Evolutionary conservation across 108 stramenopile species (phyloP), one percentile per base, ranked within the genome.

Genomic region (Nitzschia putrida): DNA sequence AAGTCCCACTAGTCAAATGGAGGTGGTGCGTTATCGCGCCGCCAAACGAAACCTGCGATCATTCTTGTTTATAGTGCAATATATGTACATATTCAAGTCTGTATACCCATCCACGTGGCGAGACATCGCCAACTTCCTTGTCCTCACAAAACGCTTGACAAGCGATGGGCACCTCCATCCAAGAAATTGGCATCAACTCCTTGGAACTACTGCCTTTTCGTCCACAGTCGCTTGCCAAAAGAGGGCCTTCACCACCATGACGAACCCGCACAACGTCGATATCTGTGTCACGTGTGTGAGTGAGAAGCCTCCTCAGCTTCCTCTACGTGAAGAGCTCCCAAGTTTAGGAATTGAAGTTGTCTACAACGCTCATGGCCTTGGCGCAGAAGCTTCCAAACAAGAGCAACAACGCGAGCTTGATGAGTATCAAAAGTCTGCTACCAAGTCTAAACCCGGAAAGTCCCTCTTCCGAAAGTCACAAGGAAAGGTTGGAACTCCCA

Each of bases 271-370:
- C 68, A 69, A 83, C 52, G 85, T 87, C 12, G 83, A 87, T 49
- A 77, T 87, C 41, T 87, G 83, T 59, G 69, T 78, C 12, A 87
- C 85, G 6, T 80, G 78, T 59, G 52, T 87, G 16, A 61, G 72
- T 21, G 71, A 76, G 44, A 87, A 79, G 51, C 78, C 85, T 0
- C 85, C 85, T 12, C 63, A 75, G 53, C 55, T 83, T 57, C 85
- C 85, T 25, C 67, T 87, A 45, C 77, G 85, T 26, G 85, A 87
- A 56, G 85, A 87, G 50, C 55, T 87, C 11, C 79, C 77, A 0
- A 78, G 76, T 66, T 69, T 87, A 11, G 85, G 85, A 57, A 68
- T 87, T 26, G 85, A 87, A 67, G 72, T 83, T 50, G 60, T 87
- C 23, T 86, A 83, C 66, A 69, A 83, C 61, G 85, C 85, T 11